Percentiles rank a stretch among this genome's conserved stretches.
These are phyloP conservation scores for Laetiporus sulphureus DNA, from an alignment of 1,284 basidiomycete species.

Conservation along the genomic window DNA sequence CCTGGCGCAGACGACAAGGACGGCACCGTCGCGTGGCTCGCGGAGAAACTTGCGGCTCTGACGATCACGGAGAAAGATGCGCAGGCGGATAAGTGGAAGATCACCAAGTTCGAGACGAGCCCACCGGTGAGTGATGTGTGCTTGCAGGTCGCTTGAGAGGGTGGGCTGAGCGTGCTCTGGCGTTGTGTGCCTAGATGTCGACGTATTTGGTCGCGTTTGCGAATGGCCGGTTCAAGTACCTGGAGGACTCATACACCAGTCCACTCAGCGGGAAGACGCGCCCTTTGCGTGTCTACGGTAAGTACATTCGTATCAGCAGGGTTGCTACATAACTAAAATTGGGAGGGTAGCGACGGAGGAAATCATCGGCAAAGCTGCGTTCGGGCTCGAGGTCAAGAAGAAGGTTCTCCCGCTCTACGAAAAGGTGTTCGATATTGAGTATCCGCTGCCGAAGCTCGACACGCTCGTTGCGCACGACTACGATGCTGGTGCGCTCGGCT, in stretches of 20 bases:
- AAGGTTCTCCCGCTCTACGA: conserved; percentile 91
- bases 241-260: conserved; percentile 76
- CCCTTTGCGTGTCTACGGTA: conserved; percentile 82
- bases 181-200: conserved; percentile 57
- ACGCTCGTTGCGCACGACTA: conserved; percentile 83
- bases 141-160: background rate
- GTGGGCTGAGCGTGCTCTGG: background rate
- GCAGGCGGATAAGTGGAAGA: conserved; percentile 60
- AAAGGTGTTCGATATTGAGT: conserved; percentile 85
- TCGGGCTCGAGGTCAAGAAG: conserved; percentile 86
- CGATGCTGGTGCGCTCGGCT: conserved; percentile 55
- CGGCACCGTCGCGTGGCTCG: conserved; percentile 17
- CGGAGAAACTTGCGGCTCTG: conserved; percentile 17
- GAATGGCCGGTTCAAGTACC: conserved; percentile 74
- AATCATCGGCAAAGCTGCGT: conserved; percentile 76
- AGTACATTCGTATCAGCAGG: conserved; percentile 7
- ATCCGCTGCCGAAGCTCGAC: conserved; percentile 90
- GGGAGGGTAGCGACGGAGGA: conserved; percentile 67
- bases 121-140: conserved; percentile 36
- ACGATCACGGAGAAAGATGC: conserved; percentile 9
- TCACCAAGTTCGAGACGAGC: conserved; percentile 73
- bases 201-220: conserved; percentile 92
- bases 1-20: conserved; percentile 10
- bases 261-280: conserved; percentile 79
- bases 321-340: background rate